phyloP scores from a whole-genome alignment of 306 rosid species.

The Luffa aegyptiaca region DNA sequence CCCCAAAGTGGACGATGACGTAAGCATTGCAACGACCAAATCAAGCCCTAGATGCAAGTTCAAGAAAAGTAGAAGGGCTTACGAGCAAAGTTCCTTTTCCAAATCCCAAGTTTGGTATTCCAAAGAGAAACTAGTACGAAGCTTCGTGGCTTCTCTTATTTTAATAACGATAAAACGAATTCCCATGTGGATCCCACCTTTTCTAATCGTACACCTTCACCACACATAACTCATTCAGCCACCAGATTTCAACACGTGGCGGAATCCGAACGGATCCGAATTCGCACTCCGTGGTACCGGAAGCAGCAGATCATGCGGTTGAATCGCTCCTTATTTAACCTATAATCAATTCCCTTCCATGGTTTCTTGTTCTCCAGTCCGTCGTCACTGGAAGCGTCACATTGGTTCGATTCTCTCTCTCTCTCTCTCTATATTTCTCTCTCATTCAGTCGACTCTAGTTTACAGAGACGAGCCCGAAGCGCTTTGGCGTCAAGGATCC shows the following conservation, averaged over 20 bases:
- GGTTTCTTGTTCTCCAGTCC: background rate
- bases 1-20: background rate
- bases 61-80: background rate
- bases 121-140: background rate
- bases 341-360: background rate
- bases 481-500: background rate
- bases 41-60: background rate
- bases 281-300: background rate
- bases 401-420: background rate
- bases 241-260: background rate
- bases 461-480: background rate
- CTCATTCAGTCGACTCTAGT: background rate
- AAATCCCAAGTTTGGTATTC: background rate
- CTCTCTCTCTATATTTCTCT: background rate
- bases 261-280: accelerated
- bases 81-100: background rate
- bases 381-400: constrained; percentile 10
- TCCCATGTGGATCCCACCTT: background rate
- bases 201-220: background rate
- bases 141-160: background rate
- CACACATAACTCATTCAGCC: background rate
- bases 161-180: background rate
- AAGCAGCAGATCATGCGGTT: background rate
- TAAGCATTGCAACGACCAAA: background rate
- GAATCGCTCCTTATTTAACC: constrained; percentile 9